A percentile compares a stretch with the other conserved stretches of the same genome.
Evolutionary conservation across 1,284 basidiomycete species (phyloP).

Genomic region (Fomitopsis schrenkii): DNA sequence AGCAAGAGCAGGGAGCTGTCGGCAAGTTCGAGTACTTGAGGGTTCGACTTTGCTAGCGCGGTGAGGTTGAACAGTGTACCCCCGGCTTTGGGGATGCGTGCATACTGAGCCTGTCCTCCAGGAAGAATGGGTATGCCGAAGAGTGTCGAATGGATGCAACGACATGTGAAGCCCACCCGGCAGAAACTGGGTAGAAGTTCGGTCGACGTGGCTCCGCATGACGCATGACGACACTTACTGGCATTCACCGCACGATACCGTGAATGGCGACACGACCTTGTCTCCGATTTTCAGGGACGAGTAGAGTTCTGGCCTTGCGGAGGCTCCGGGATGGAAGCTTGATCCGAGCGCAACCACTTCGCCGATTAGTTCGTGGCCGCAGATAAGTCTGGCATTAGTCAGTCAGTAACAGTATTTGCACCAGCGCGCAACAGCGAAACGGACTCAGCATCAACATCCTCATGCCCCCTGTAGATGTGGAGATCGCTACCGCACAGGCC

Average conservation of each 20-base stretch:
- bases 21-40: conserved; percentile 20
- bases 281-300: conserved; percentile 72
- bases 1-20: conserved; percentile 68
- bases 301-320: conserved; percentile 58
- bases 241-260: conserved; percentile 78
- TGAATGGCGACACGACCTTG: conserved; percentile 86
- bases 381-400: conserved; percentile 43
- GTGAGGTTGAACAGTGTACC: conserved; percentile 72
- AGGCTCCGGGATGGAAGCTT: conserved; percentile 44
- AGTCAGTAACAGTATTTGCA: neutral
- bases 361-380: conserved; percentile 85
- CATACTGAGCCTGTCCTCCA: conserved; percentile 87
- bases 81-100: conserved; percentile 76
- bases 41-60: conserved; percentile 26
- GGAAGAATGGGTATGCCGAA: conserved; percentile 74
- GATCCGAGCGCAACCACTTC: conserved; percentile 70
- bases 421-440: conserved; percentile 3
- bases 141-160: conserved; percentile 64
- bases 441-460: conserved; percentile 26
- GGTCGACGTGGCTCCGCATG: neutral
- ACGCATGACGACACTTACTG: conserved; percentile 42
- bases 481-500: conserved; percentile 83
- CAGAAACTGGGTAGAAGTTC: conserved; percentile 54
- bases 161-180: conserved; percentile 69
- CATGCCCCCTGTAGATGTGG: conserved; percentile 71